Evolutionary conservation across 2,329 filamentous ascomycete genomes (phyloP), one percentile per base, ranked within the genome.

Genomic region (Cyanodermella asteris): DNA sequence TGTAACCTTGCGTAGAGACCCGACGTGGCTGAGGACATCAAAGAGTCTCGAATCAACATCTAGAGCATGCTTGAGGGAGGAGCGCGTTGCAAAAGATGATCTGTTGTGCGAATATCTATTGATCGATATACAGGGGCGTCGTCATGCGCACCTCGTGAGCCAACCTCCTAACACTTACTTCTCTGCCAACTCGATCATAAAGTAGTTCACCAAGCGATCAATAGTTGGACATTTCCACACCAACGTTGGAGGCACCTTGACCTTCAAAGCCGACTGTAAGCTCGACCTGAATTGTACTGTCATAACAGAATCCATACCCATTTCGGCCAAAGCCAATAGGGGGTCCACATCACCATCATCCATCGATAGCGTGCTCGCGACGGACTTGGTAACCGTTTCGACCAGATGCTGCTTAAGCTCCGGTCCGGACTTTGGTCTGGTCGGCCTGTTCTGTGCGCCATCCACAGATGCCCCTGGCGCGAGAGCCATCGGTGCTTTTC

Each of bases 151-250:
- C n/a, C n/a, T n/a, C n/a, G n/a, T n/a, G n/a, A n/a, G n/a, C n/a
- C n/a, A n/a, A n/a, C n/a, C n/a, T n/a, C n/a, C n/a, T n/a, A n/a
- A n/a, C n/a, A n/a, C n/a, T n/a, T n/a, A n/a, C n/a, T n/a, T 19
- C n/a, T 19, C 18, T 19, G 8, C 24, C 18, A 39, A 13, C 28
- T 46, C 39, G 13, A 32, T 36, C 10, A 29, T 33, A 26, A 49
- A 49, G 45, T 46, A 51, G n/a, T 36, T 36, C 2, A 47, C 41
- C 21, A 54, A 27, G 34, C 46, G 44, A 4, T 28, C 33, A 1
- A 51, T 42, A n/a, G 51, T 53, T 2, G 50, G 51, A 31, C 45
- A 38, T 24, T 38, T 49, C 51, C 51, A 55, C 2, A 40, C 43
- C 25, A 55, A 32, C 4, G 49, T 53, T 6, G 46, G 49, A 11